A percentile compares a stretch with the other conserved stretches of the same genome.
Conservation (phyloP, 495 filamentous ascomycete species). For the Podospora anserina region DNA sequence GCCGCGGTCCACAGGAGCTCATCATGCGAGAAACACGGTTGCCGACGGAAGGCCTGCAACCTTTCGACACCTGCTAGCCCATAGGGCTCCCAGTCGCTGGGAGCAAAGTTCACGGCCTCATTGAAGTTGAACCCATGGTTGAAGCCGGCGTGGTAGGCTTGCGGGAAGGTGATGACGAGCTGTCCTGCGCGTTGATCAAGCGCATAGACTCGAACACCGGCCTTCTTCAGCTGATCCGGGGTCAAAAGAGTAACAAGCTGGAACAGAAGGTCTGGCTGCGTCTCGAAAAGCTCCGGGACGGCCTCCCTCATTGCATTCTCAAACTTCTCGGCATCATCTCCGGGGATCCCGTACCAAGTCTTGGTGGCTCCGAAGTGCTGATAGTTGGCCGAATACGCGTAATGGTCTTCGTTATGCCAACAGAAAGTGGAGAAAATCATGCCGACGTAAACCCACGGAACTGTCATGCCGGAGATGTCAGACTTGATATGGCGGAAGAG, state of each 20-base stretch:
- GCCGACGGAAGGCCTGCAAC: conserved; percentile 80
- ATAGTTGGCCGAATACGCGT: conserved; percentile 96
- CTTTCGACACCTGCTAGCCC: conserved; percentile 83
- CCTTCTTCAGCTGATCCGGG: conserved; percentile 91
- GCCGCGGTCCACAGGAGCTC: conserved; percentile 87
- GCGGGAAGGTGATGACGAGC: conserved; percentile 91
- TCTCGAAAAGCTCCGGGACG: conserved; percentile 94
- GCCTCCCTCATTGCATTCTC: conserved; percentile 93
- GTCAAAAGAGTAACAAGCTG: conserved; percentile 93
- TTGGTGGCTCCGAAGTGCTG: conserved; percentile 98
- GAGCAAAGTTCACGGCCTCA: conserved; percentile 97
- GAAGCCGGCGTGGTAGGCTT: conserved; percentile 89
- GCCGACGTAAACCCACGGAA: conserved; percentile 99
- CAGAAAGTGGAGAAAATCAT: conserved; percentile 99
- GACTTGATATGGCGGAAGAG: conserved; percentile 96
- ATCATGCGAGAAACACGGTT: conserved; percentile 96
- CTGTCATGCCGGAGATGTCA: conserved; percentile 99
- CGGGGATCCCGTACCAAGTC: conserved; percentile 98
- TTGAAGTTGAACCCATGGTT: conserved; percentile 99
- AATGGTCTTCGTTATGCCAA: conserved; percentile 99
- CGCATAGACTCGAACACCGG: conserved; percentile 88
- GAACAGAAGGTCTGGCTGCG: conserved; percentile 93
- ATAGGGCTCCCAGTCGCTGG: conserved; percentile 93
- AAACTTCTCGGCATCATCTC: conserved; percentile 87
- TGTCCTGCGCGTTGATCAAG: conserved; percentile 93